Base-by-base conservation (phyloP, 225 moss, liverwort and hornwort species). In the Sphagnum tenellum region DNA sequence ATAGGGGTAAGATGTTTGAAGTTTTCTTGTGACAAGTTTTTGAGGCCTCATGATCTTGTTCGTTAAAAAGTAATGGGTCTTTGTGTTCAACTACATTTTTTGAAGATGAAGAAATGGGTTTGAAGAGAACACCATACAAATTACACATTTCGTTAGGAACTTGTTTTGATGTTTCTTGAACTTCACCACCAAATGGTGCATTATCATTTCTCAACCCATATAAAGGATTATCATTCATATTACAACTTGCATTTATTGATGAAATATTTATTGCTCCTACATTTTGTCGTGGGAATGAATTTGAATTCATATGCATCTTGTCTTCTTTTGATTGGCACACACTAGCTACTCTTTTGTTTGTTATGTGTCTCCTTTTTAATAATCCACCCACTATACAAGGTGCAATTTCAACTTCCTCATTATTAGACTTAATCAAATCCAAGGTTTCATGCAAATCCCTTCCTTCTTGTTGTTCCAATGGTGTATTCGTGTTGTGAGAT, bases 221-320 rank as follows among this genome's bases (percentile, higher is more conserved):
- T 5, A 80, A 61, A 58, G 80, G 73, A 14, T 73, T 73, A 45
- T 80, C 65, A 48, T 80, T 80, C 4, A 80, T 55, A 13, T 72
- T 61, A 59, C 76, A 76, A 50, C 61, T 55, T 50, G 66, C 55
- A 46, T 9, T 67, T 29, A 59, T 55, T 50, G 69, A 47, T 60
- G 56, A 66, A 64, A 69, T 63, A 56, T 65, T 13, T 12, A 65
- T 53, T 54, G 68, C 49, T 7, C 1, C 0, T 0, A 56, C 64
- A 60, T 61, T 51, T 12, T 56, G 49, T 0, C 8, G 12, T 29
- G 7, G 47, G 29, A 29, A 29, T 29, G 29, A 29, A 29, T 29
- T 29, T 29, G 29, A 29, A 29, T 29, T 29, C 29, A 29, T 29
- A 29, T 29, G 29, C 29, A 29, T 29, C 1, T 29, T 29, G 29